Evolutionary conservation across 2,329 filamentous ascomycete genomes (phyloP).

Genomic region (Aspergillus arachidicola): DNA sequence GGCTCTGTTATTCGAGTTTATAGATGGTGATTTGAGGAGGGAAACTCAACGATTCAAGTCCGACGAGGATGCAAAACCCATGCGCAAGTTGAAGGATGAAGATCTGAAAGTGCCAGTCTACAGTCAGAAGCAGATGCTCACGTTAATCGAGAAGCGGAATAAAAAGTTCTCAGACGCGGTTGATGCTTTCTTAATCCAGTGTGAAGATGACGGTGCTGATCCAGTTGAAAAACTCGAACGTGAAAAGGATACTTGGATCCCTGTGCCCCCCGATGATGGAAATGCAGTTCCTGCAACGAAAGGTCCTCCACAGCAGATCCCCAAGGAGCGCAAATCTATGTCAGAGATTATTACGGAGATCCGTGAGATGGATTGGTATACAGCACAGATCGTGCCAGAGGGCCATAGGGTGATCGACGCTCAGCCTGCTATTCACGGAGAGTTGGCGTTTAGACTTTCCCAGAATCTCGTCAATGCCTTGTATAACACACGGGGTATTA

Average conservation of each 20-base stretch:
- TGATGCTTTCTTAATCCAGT: conserved; percentile 75
- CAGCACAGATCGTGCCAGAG: conserved; percentile 87
- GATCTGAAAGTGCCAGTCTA: conserved; percentile 89
- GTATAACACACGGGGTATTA: conserved; percentile 88
- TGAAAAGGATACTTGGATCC: conserved; percentile 64
- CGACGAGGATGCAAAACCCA: conserved; percentile 69
- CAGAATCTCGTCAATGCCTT: conserved; percentile 93
- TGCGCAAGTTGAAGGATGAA: conserved; percentile 71
- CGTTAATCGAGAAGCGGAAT: conserved; percentile 86
- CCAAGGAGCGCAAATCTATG: conserved; percentile 76
- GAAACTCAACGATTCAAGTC: conserved; percentile 73
- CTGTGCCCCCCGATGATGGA: conserved; percentile 54
- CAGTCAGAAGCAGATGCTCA: conserved; percentile 89
- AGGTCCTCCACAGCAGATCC: conserved; percentile 69
- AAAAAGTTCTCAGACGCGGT: conserved; percentile 77
- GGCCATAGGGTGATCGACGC: conserved; percentile 89
- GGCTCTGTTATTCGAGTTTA: conserved; percentile 86
- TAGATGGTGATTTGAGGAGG: conserved; percentile 86
- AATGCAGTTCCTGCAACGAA: conserved; percentile 41
- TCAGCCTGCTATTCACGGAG: conserved; percentile 78
- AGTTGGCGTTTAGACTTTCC: conserved; percentile 82
- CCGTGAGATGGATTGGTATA: conserved; percentile 82
- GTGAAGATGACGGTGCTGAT: conserved; percentile 64
- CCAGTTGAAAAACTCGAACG: conserved; percentile 66
- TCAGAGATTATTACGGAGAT: conserved; percentile 84